A percentile compares a stretch with the other conserved stretches of the same genome.
These are phyloP conservation scores for Castanopsis chinensis DNA, from an alignment of 306 rosid species.

Conservation along the genomic window DNA sequence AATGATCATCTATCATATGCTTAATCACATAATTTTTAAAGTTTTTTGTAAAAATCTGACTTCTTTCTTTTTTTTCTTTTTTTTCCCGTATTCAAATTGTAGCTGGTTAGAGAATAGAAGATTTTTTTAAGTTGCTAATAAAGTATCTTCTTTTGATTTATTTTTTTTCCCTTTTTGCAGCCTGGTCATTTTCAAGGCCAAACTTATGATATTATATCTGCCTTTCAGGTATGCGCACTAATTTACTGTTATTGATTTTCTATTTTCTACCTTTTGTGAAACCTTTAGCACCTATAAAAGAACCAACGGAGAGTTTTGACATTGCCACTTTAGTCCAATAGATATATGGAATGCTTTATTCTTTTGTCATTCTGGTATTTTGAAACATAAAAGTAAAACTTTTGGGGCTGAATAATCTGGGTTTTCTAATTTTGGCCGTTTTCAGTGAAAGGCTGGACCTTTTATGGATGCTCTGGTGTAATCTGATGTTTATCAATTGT, in stretches of 20 bases:
- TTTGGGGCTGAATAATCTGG: too few relatives aligned
- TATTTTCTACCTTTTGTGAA: background rate
- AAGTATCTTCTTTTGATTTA: background rate
- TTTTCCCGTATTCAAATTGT: background rate
- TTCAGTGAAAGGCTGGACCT: too few relatives aligned
- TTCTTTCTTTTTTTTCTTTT: background rate
- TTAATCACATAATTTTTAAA: background rate
- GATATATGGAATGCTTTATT: background rate
- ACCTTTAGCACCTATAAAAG: background rate
- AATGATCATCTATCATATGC: too few relatives aligned
- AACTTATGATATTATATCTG: slow-evolving; percentile 72
- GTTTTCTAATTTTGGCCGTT: too few relatives aligned
- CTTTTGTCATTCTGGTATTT: background rate
- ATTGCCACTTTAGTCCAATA: background rate
- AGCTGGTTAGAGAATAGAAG: background rate
- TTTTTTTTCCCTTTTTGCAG: slow-evolving; percentile 40
- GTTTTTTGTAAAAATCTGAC: background rate
- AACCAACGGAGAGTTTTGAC: background rate
- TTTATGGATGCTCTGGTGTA: too few relatives aligned
- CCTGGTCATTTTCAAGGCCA: slow-evolving; percentile 89
- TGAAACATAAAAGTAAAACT: too few relatives aligned
- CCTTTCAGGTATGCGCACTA: slow-evolving; percentile 64
- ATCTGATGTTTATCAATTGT: too few relatives aligned
- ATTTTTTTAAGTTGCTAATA: background rate
- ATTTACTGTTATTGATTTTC: background rate